phyloP scores from a whole-genome alignment of 306 rosid genomes.

The Cucumis hystrix region DNA sequence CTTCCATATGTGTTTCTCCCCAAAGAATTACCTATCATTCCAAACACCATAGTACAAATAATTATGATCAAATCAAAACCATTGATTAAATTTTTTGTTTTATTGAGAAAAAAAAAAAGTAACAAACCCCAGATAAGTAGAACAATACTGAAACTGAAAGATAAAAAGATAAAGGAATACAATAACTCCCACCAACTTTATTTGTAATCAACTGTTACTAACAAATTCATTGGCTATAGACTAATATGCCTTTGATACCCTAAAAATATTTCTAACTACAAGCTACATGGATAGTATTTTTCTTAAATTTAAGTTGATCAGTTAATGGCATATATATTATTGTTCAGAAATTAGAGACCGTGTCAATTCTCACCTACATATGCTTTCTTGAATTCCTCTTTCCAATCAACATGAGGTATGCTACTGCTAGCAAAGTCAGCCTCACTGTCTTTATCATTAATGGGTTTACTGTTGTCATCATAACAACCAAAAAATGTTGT shows the following conservation, averaged over 20 bases:
- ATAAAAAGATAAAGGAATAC: neutral
- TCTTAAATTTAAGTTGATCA: neutral
- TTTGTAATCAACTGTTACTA: neutral
- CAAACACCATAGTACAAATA: neutral
- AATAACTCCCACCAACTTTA: neutral
- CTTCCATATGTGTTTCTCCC: conserved; percentile 37
- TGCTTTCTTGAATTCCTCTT: conserved; percentile 42
- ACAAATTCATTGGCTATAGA: neutral
- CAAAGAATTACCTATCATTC: conserved; percentile 33
- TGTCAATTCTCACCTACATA: conserved; percentile 34
- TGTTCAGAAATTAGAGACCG: neutral
- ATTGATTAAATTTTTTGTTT: neutral
- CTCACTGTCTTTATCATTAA: conserved; percentile 12
- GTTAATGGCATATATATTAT: neutral
- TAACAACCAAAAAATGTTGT: conserved; percentile 23
- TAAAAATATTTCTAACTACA: neutral
- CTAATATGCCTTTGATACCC: neutral
- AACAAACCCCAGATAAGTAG: neutral
- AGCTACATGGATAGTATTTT: neutral
- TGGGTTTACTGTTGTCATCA: conserved; percentile 11
- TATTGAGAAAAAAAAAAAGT: neutral
- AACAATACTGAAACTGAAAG: neutral
- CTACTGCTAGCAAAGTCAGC: conserved; percentile 6
- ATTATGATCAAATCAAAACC: neutral
- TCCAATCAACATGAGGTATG: conserved; percentile 34